These are phyloP conservation scores for Wallacemonas collosoma DNA, from an alignment of 208 protist genomes.

Conservation along the genomic window DNA sequence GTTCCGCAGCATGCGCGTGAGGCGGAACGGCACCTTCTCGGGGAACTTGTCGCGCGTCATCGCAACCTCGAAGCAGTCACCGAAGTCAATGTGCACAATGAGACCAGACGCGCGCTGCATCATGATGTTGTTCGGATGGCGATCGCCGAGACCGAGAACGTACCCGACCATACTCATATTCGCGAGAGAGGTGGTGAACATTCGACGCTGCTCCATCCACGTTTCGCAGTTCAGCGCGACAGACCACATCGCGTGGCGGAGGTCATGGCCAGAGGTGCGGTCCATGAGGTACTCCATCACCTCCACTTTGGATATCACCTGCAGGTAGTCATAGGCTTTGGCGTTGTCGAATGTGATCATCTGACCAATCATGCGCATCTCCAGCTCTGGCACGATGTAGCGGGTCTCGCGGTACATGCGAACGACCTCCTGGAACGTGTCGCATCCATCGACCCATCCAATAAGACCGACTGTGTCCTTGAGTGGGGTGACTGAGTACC, in stretches of 20 bases:
- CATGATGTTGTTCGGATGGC: constrained; percentile 99
- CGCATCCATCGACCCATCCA: constrained; percentile 98
- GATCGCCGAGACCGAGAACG: constrained; percentile 98
- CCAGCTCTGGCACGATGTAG: constrained; percentile 65
- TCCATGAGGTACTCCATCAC: constrained; percentile 96
- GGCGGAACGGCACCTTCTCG: constrained; percentile 99
- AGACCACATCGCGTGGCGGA: constrained; percentile 97
- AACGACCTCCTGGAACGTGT: constrained; percentile 93
- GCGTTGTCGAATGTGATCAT: constrained; percentile 80
- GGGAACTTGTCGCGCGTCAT: constrained; percentile 99
- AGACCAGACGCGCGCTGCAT: constrained; percentile 96
- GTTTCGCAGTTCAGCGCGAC: constrained; percentile 95
- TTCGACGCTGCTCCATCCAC: constrained; percentile 98
- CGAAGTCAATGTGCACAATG: constrained; percentile 99
- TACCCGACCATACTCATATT: constrained; percentile 99
- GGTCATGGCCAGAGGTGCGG: constrained; percentile 96
- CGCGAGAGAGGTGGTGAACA: constrained; percentile 98
- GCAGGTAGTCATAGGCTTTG: constrained; percentile 85
- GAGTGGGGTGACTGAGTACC: constrained; percentile 98
- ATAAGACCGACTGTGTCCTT: constrained; percentile 98
- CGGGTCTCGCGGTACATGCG: constrained; percentile 65
- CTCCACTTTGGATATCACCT: constrained; percentile 88
- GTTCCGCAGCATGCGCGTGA: constrained; percentile 99
- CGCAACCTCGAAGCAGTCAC: constrained; percentile 99
- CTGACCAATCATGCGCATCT: constrained; percentile 85